Evolutionary conservation across 441 rosid species (phyloP), one percentile per base, ranked within the genome.

Genomic region (Adansonia grandidieri): DNA sequence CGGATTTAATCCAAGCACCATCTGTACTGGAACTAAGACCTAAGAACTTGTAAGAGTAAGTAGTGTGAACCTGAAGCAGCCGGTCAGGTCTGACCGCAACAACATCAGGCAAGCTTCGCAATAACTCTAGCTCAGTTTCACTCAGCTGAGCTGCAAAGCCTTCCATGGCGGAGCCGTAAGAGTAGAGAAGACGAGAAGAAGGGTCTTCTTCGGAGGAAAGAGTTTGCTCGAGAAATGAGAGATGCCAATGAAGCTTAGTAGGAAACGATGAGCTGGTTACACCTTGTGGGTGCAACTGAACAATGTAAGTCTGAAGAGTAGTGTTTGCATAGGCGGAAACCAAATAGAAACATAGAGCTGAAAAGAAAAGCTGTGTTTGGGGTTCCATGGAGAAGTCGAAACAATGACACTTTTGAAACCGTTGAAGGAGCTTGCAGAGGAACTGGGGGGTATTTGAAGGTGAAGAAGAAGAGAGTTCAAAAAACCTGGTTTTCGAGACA

Each of bases 81-180:
- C 78, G 82, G 82, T 96, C 98, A 11, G 93, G 97, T 73, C 97
- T 85, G 10, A 93, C 80, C n/a, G 96, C 87, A 74, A 96, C 77
- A 63, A 96, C 97, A 76, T 88, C 88, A 6, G 90, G 94, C 76
- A 84, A 80, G 56, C 74, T 88, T 76, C 77, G 83, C 81, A 94
- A 68, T 22, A 54, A 75, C 17, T 86, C 76, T 0, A 88, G 75
- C 82, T 96, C 99, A 0, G 82, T 22, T 53, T 82, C 84, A 4
- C 92, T 89, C 11, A 96, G 85, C 65, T 78, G 92, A 84, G 97
- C 96, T 9, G 99, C 88, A 28, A 96, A 96, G 22, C 99, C 99
- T 78, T 91, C 97, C 80, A 96, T 84, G 45, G 97, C 88, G n/a
- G 97, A 93, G 53, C 54, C 81, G 78, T 96, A 96, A 15, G 99